Evolutionary conservation across 306 rosid species (phyloP).

Genomic region (Echinosophora koreensis): DNA sequence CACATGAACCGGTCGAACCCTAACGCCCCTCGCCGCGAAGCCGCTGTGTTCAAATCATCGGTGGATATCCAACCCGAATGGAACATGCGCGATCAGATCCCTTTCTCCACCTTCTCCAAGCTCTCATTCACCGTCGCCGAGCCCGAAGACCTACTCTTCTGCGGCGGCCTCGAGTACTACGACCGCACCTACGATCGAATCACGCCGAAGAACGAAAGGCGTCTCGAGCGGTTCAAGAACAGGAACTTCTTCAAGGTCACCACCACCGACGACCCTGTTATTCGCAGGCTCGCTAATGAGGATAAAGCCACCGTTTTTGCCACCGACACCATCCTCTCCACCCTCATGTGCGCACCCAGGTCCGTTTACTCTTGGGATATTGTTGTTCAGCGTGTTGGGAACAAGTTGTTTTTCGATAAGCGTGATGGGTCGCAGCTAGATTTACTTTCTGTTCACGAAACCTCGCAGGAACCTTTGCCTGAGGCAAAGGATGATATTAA

Average conservation of each 20-base stretch:
- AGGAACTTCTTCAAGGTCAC: slow-evolving; percentile 90
- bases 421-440: no score
- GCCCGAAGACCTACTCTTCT: slow-evolving; percentile 82
- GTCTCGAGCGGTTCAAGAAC: slow-evolving; percentile 85
- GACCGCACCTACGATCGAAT: slow-evolving; percentile 77
- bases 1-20: slow-evolving; percentile 77
- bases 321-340: slow-evolving; percentile 74
- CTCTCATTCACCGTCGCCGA: slow-evolving; percentile 85
- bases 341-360: no score
- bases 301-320: slow-evolving; percentile 89
- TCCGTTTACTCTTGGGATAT: no score
- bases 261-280: slow-evolving; percentile 90
- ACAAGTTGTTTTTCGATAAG: no score
- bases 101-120: slow-evolving; percentile 88
- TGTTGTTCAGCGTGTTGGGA: no score
- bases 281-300: slow-evolving; percentile 83
- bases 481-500: slow-evolving; percentile 95
- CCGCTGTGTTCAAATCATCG: slow-evolving; percentile 83
- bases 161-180: slow-evolving; percentile 82
- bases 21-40: slow-evolving; percentile 71
- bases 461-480: slow-evolving; percentile 93
- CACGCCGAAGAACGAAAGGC: slow-evolving; percentile 84
- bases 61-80: slow-evolving; percentile 95
- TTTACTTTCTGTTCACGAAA: no score
- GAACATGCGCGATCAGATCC: slow-evolving; percentile 96